Conservation (phyloP, 306 rosid species). For the Gillenia trifoliata region DNA sequence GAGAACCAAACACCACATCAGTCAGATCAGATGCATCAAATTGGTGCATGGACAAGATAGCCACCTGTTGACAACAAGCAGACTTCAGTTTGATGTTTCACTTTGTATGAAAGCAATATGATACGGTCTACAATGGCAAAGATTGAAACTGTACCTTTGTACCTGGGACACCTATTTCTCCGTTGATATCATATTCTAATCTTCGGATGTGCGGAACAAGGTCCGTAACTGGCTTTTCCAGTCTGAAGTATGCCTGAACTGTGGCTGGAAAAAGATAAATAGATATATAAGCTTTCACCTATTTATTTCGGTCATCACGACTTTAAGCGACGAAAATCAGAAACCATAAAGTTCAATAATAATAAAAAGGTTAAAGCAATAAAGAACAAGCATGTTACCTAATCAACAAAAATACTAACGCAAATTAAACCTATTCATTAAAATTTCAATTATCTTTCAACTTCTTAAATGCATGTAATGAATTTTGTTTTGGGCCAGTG, state of each 20-base stretch:
- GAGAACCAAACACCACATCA: constrained; percentile 71
- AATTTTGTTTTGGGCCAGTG: not conserved
- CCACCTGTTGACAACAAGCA: constrained; percentile 51
- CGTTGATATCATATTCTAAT: constrained; percentile 72
- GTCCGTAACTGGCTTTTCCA: constrained; percentile 70
- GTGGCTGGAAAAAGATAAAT: constrained; percentile 49
- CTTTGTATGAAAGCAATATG: constrained; percentile 5
- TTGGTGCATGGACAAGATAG: constrained; percentile 68
- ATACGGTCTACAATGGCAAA: constrained; percentile 14
- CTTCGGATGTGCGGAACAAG: constrained; percentile 60
- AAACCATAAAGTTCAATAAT: not conserved
- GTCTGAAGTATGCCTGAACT: constrained; percentile 70
- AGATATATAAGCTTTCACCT: constrained; percentile 4
- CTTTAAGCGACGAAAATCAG: not conserved
- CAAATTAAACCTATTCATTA: not conserved
- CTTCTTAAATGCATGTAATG: not conserved
- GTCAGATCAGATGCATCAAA: constrained; percentile 49
- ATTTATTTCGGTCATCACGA: not conserved
- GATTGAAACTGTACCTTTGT: constrained; percentile 52
- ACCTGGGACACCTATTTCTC: constrained; percentile 70
- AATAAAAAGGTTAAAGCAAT: not conserved
- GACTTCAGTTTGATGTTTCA: constrained; percentile 22
- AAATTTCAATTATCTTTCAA: not conserved
- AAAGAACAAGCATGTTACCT: not conserved
- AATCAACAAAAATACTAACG: not conserved